Evolutionary conservation across 2,329 filamentous ascomycete genomes (phyloP), one percentile per base, ranked within the genome.

Genomic region (Sporothrix schenckii): DNA sequence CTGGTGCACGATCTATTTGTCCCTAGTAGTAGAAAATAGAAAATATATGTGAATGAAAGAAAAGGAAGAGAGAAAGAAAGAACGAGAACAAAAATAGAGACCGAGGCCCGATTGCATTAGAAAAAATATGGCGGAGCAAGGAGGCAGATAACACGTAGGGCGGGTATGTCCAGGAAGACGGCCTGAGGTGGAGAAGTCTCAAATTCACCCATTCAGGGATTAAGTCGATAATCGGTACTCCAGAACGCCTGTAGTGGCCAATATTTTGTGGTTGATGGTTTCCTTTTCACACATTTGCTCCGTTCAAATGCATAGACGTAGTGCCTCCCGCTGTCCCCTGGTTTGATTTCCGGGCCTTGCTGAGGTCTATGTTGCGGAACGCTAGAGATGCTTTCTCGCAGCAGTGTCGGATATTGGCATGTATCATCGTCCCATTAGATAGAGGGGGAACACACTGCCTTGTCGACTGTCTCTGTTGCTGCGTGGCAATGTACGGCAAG

Each of bases 1-100:
- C 50, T 72, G 70, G 71, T 65, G 72, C 70, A 72, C 72, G 34
- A 50, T 70, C 39, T 70, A 52, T 44, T 52, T 44, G 19, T 27
- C 54, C 30, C 4, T 4, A 16, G 41, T 34, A 34, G 34, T 6
- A 34, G 34, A 34, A 34, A 0, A 9, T 34, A 34, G 19, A 11
- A 11, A 11, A 13, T 60, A 41, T 16, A 24, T 24, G 4, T 39
- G 24, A 39, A 9, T 24, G 5, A 19, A 53, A 44, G 50, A 4
- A 63, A 16, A 9, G 11, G 21, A 54, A 39, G 39, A 53, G 34
- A 9, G 58, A 21, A 9, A 11, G 34, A 9, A 21, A 24, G 34
- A 24, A 21, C 0, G 11, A 61, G 21, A 41, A 5, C 16, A 10
- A 7, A 34, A 34, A 34, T 5, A 34, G 7, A 34, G 5, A 9